A percentile compares a stretch with the other conserved stretches of the same genome.
Conservation (phyloP, 2,329 filamentous ascomycete genomes). For the Phoma herbarum region DNA sequence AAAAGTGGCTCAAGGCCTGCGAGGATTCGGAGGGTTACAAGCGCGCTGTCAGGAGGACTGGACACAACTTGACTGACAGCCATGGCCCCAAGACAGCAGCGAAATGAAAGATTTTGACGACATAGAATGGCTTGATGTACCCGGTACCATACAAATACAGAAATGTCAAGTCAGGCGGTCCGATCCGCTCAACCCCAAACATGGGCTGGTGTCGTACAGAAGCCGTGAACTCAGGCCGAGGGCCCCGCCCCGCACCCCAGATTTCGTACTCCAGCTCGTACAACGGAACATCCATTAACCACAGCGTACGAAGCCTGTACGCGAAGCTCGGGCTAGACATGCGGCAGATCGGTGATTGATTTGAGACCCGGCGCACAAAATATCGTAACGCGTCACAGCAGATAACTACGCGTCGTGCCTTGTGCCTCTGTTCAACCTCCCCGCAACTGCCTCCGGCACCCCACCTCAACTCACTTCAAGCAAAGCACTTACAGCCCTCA, state of each 20-base stretch:
- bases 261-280: slow-evolving; percentile 19
- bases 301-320: slow-evolving; percentile 3
- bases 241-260: slow-evolving; percentile 15
- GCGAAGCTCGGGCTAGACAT: slow-evolving; percentile 6
- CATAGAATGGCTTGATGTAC: neutral
- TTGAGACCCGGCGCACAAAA: slow-evolving; percentile 15
- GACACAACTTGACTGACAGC: slow-evolving; percentile 31
- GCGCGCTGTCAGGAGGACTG: slow-evolving; percentile 54
- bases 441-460: slow-evolving; percentile 1
- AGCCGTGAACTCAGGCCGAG: slow-evolving; percentile 13
- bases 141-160: neutral
- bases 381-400: slow-evolving; percentile 11
- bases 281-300: slow-evolving; percentile 7
- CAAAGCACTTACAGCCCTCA: neutral
- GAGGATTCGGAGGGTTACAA: slow-evolving; percentile 48
- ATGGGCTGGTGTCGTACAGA: neutral
- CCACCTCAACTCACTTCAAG: neutral
- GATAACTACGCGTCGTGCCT: slow-evolving; percentile 1
- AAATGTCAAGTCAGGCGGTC: neutral
- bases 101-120: neutral
- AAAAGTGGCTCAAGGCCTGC: slow-evolving; percentile 52
- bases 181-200: neutral
- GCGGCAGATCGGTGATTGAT: slow-evolving; percentile 22
- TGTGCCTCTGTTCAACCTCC: neutral
- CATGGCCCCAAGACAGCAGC: slow-evolving; percentile 3